These are phyloP conservation scores for Baeospora myosura DNA, from an alignment of 1,284 basidiomycete genomes.

Conservation along the genomic window DNA sequence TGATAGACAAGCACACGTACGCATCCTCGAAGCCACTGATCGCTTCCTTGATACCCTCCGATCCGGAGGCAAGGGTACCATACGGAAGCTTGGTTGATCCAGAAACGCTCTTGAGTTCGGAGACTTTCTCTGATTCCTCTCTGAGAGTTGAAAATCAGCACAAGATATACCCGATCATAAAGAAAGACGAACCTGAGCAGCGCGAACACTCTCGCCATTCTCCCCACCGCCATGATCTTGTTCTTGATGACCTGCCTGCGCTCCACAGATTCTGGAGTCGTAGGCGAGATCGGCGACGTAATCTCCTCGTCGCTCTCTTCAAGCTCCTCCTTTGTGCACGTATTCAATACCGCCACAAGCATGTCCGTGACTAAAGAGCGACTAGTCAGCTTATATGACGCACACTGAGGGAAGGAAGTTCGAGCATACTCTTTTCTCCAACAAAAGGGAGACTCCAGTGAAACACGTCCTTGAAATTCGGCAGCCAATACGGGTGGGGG, in stretches of 20 bases:
- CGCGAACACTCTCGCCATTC: slow-evolving; percentile 95
- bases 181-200: slow-evolving; percentile 68
- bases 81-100: slow-evolving; percentile 78
- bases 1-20: slow-evolving; percentile 41
- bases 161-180: background rate
- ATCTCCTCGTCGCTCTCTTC: slow-evolving; percentile 75
- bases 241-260: slow-evolving; percentile 87
- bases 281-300: slow-evolving; percentile 25
- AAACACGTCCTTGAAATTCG: slow-evolving; percentile 93
- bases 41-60: slow-evolving; percentile 93
- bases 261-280: slow-evolving; percentile 50
- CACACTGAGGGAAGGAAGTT: background rate
- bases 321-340: slow-evolving; percentile 90
- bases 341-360: slow-evolving; percentile 90
- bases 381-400: slow-evolving; percentile 6
- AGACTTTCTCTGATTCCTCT: slow-evolving; percentile 96
- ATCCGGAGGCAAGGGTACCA: slow-evolving; percentile 81
- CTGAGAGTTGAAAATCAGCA: slow-evolving; percentile 31
- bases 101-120: slow-evolving; percentile 89
- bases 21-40: slow-evolving; percentile 95
- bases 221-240: slow-evolving; percentile 97
- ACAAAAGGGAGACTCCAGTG: slow-evolving; percentile 90
- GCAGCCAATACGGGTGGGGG: slow-evolving; percentile 91
- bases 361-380: slow-evolving; percentile 77
- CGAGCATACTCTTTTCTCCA: slow-evolving; percentile 80